Conservation (phyloP, 495 filamentous ascomycete species). For the Extremus antarcticus region DNA sequence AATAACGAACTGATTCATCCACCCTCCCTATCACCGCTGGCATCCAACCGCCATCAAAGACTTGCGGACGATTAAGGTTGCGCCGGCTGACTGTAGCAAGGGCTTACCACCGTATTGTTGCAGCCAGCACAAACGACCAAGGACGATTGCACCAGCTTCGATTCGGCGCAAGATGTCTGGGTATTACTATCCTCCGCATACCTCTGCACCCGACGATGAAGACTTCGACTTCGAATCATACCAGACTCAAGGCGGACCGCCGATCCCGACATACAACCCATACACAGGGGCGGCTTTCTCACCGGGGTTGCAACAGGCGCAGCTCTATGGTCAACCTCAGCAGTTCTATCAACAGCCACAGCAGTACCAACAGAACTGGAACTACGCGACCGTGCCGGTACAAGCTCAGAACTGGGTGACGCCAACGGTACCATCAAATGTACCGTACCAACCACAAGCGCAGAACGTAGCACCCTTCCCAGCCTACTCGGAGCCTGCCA, state of each 20-base stretch:
- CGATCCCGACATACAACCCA: not conserved
- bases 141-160: not conserved
- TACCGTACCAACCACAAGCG: not conserved
- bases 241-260: not conserved
- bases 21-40: not conserved
- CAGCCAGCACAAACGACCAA: not conserved
- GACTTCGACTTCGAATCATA: not conserved
- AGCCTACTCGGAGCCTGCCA: not conserved
- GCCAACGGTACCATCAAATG: slow-evolving; percentile 10
- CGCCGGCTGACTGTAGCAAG: not conserved
- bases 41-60: not conserved
- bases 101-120: not conserved
- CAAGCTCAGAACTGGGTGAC: slow-evolving; percentile 1
- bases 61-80: not conserved
- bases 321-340: not conserved
- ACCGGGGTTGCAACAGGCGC: not conserved
- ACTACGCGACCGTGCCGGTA: not conserved
- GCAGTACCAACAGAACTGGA: not conserved
- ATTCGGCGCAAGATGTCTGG: slow-evolving; percentile 3
- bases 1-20: too few species aligned
- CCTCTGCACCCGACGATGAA: slow-evolving; percentile 1
- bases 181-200: slow-evolving; percentile 3
- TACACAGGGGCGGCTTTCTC: not conserved
- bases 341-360: not conserved
- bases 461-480: not conserved